Conservation (phyloP, 495 filamentous ascomycete genomes). For the Tuber aestivum region DNA sequence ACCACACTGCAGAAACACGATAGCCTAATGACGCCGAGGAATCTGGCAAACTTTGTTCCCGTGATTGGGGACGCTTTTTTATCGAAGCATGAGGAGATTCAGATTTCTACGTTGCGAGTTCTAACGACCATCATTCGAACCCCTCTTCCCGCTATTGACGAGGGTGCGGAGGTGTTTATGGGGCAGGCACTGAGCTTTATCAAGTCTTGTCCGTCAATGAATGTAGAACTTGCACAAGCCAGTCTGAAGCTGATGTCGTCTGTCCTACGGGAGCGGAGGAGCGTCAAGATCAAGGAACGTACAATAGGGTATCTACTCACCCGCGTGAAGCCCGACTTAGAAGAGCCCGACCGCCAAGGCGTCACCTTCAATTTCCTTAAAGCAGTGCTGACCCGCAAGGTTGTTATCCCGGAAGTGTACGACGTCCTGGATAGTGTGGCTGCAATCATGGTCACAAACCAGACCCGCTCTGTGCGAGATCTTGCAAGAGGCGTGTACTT, state of each 20-base stretch:
- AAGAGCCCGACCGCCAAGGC: conserved; percentile 84
- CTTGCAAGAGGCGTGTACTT: conserved; percentile 82
- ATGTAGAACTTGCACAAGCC: conserved; percentile 73
- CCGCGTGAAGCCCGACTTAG: conserved; percentile 78
- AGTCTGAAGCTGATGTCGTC: conserved; percentile 80
- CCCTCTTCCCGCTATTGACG: conserved; percentile 62
- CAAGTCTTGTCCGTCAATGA: conserved; percentile 68
- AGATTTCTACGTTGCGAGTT: conserved; percentile 72
- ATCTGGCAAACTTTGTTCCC: conserved; percentile 76
- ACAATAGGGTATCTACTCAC: conserved; percentile 78
- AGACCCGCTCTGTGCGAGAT: conserved; percentile 76
- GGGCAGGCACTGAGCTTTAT: conserved; percentile 74
- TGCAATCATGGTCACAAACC: conserved; percentile 93
- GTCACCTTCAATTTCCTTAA: conserved; percentile 89
- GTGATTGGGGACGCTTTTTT: conserved; percentile 81
- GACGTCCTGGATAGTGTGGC: conserved; percentile 82
- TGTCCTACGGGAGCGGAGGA: conserved; percentile 72
- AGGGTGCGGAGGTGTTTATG: conserved; percentile 68
- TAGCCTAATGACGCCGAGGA: conserved; percentile 65
- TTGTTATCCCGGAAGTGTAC: conserved; percentile 81
- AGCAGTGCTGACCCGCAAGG: conserved; percentile 72
- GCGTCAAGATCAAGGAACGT: conserved; percentile 67
- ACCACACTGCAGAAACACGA: conserved; percentile 74
- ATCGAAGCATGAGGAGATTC: conserved; percentile 79
- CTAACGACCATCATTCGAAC: conserved; percentile 82